Evolutionary conservation across 78 protist genomes (phyloP), one percentile per base, ranked within the genome.

Genomic region (Dictyostelium purpureum): DNA sequence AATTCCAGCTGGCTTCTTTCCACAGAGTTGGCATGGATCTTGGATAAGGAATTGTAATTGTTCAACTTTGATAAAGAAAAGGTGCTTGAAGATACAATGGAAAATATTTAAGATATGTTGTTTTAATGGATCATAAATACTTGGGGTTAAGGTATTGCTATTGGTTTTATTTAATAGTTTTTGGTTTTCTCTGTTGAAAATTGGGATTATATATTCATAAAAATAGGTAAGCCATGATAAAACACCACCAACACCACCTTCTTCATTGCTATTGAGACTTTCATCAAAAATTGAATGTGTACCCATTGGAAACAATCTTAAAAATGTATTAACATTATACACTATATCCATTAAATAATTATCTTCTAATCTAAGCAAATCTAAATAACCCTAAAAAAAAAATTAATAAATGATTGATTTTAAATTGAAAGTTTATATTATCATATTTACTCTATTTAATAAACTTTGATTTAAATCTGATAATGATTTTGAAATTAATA

Each of bases 351-450:
- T 24, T 45, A 85, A 19, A 43, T 57, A 85, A 16, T 45, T 24
- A 73, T 85, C 92, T 61, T 85, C 92, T 24, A 85, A 42, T 57
- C 59, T 73, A 12, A 85, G 6, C 11, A 85, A 61, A 73, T 85
- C 92, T 16, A 73, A 42, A 42, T 56, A 21, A n/a, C 59, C 71
- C 80, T 83, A 2, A 19, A 7, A 33, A 26, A 24, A n/a, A 57
- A 26, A 57, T 16, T 65, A 0, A 65, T 18, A 4, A 35, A 4
- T 33, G 14, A 11, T 33, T 6, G 18, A 10, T 28, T 26, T 59
- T n/a, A 28, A 28, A 6, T 26, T 59, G 11, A 59, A 7, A 59
- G 52, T 47, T 47, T 47, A 10, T 10, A 57, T 21, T 24, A 2
- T 16, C 4, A 18, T 37, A 61, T 61, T 14, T 78, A 79, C 88